Base-by-base conservation (phyloP, 768 basidiomycete genomes). In the Myochromella boudieri region DNA sequence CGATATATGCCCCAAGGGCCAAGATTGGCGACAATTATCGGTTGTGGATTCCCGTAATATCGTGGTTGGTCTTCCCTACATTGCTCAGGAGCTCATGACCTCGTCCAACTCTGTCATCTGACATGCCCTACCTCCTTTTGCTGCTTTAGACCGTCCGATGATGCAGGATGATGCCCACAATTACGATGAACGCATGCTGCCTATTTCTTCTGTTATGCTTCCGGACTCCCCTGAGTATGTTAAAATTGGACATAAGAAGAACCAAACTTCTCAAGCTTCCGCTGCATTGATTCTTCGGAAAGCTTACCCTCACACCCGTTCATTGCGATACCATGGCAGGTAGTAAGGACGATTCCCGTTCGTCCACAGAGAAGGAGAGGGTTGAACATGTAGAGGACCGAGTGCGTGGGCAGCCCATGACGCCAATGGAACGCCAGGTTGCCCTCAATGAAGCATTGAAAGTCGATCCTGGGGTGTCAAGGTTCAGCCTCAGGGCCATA, bases 401-500 rank as follows among this genome's bases (percentile, higher is more conserved):
- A 33, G 38, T 37, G 12, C 33, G n/a, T 14, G 45, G 42, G 14
- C 41, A 48, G 12, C 56, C 54, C 8, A 60, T 54, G 59, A 69
- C 70, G 8, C 72, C 72, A 0, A 52, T 63, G 51, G 75, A 76
- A 52, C 66, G 67, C 49, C 69, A 72, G 51, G 53, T 55, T 7
- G 72, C 67, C 17, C 60, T 77, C 27, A 59, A 66, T 21, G 68
- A 63, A 21, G 75, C 74, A 15, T 51, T 72, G 28, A 62, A 64
- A 43, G 52, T 72, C 8, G 75, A 77, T 57, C 71, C 74, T 29
- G 75, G 75, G 12, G 68, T 74, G 7, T 52, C 51, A 25, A 49
- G 62, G 42, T 70, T 64, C 52, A 69, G 67, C 37, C 53, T 58
- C 48, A 58, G 65, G 12, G 73, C 73, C 15, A 44, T 70, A 15